Evolutionary conservation across 768 basidiomycete species (phyloP).

Genomic region (Trametes meyenii): DNA sequence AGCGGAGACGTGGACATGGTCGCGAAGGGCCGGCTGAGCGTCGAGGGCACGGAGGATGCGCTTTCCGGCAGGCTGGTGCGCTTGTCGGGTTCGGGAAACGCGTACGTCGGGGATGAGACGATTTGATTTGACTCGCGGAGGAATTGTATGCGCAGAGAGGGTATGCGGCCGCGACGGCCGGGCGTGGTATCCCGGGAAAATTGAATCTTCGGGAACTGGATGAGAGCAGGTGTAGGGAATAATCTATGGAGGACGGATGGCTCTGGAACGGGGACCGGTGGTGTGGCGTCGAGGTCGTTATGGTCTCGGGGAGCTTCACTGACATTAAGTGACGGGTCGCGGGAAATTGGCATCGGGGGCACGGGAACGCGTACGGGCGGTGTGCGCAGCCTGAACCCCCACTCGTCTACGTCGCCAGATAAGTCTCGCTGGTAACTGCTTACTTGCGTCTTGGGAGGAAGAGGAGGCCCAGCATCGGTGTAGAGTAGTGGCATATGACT

Average conservation of each 20-base stretch:
- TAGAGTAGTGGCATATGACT: slow-evolving; percentile 11
- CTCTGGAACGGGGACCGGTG: slow-evolving; percentile 2
- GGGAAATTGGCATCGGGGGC: slow-evolving; percentile 7
- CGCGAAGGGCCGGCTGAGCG: slow-evolving; percentile 19
- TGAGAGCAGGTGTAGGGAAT: neutral
- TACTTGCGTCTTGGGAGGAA: slow-evolving; percentile 12
- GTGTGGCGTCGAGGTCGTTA: neutral
- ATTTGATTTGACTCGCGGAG: slow-evolving; percentile 14
- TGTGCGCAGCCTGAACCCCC: slow-evolving; percentile 5
- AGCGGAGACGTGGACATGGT: slow-evolving; percentile 8
- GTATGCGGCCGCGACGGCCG: slow-evolving; percentile 8
- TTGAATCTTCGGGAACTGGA: slow-evolving; percentile 4
- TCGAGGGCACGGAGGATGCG: slow-evolving; percentile 5
- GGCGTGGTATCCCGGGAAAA: slow-evolving; percentile 5
- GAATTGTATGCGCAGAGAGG: slow-evolving; percentile 20
- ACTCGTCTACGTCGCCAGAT: slow-evolving; percentile 5
- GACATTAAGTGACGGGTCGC: neutral
- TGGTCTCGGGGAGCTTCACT: neutral
- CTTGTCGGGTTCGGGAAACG: neutral
- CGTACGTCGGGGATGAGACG: slow-evolving; percentile 8
- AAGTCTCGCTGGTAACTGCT: neutral
- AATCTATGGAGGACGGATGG: neutral
- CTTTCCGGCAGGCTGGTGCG: slow-evolving; percentile 5
- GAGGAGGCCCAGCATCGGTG: neutral
- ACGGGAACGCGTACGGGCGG: slow-evolving; percentile 11